Base-by-base conservation (phyloP, 2,329 filamentous ascomycete species). In the Fusarium ramigenum region DNA sequence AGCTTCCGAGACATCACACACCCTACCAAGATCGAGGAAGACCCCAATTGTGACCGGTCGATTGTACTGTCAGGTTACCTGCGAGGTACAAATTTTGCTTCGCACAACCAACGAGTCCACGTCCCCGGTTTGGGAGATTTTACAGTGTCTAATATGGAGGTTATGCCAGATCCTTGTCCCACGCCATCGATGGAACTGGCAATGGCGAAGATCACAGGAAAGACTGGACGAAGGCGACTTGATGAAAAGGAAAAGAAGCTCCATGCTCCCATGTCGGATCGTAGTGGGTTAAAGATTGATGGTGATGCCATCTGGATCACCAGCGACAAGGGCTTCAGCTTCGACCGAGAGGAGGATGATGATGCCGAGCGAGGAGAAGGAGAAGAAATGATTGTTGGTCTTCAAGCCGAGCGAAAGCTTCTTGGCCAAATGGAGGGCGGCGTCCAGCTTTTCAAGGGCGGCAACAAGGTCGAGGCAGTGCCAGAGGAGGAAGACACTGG, bases 181-280 rank as follows among this genome's bases (percentile, higher is more conserved):
- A 99, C 96, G 0, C 96, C 96, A 4, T 92, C 90, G 61, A 95
- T 97, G 87, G 93, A 97, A 78, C 93, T 96, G 82, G 94, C 93
- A 11, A 85, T 95, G 44, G 93, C 94, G 43, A 97, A 97, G 80
- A 90, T 91, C 4, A 91, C 92, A 1, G 96, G 96, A 7, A 97
- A 97, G 82, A 91, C 91, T 39, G 92, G 92, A 44, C 87, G 95
- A 72, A 91, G 92, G 78, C 89, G 95, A 63, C 84, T 99, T 19
- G 96, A 97, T 37, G 96, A 99, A 80, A 99, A 98, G 83, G 96
- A 99, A 80, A 98, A 98, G 84, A 90, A 97, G 77, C 85, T 99
- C 9, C 97, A 98, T 82, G 97, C 96, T 6, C 97, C 96, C 39
- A 98, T 99, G 96, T 97, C 95, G 32, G 96, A 99, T 83, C 95